Evolutionary conservation across 2,329 filamentous ascomycete species (phyloP).

Genomic region (Lizonia empirigonia): DNA sequence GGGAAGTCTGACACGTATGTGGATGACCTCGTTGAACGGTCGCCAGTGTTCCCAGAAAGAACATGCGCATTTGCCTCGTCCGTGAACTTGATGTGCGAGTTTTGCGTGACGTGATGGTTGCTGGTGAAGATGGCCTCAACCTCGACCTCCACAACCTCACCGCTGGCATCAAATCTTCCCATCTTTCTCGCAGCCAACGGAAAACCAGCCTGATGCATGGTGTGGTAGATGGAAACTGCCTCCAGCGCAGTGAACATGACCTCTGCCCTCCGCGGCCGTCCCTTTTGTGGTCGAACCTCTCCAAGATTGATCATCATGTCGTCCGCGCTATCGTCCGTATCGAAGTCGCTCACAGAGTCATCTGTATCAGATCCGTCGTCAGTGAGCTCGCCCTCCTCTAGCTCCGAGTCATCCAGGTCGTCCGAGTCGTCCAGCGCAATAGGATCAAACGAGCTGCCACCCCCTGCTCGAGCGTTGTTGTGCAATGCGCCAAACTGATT

Average conservation of each 20-base stretch:
- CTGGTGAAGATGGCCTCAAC: slow-evolving; percentile 2
- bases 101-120: neutral
- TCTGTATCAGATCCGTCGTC: slow-evolving; percentile 17
- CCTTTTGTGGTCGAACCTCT: slow-evolving; percentile 10
- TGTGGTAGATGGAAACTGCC: slow-evolving; percentile 26
- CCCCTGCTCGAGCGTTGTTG: slow-evolving; percentile 10
- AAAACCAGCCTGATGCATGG: slow-evolving; percentile 22
- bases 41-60: neutral
- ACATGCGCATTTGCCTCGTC: neutral
- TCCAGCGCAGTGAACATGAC: slow-evolving; percentile 29
- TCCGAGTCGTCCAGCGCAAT: slow-evolving; percentile 19
- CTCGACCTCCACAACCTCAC: slow-evolving; percentile 11
- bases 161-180: slow-evolving; percentile 23
- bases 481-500: slow-evolving; percentile 23
- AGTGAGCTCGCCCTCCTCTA: slow-evolving; percentile 23
- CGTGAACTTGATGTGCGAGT: slow-evolving; percentile 6
- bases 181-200: slow-evolving; percentile 17
- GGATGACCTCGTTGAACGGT: slow-evolving; percentile 7
- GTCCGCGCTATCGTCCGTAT: slow-evolving; percentile 18
- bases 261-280: slow-evolving; percentile 9
- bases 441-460: slow-evolving; percentile 18
- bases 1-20: slow-evolving; percentile 11
- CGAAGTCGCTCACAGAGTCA: slow-evolving; percentile 16
- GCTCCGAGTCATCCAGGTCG: slow-evolving; percentile 13
- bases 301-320: slow-evolving; percentile 35